These are phyloP conservation scores for Wickerhamomyces sydowiorum DNA, from an alignment of 805 yeast genomes.

Conservation along the genomic window DNA sequence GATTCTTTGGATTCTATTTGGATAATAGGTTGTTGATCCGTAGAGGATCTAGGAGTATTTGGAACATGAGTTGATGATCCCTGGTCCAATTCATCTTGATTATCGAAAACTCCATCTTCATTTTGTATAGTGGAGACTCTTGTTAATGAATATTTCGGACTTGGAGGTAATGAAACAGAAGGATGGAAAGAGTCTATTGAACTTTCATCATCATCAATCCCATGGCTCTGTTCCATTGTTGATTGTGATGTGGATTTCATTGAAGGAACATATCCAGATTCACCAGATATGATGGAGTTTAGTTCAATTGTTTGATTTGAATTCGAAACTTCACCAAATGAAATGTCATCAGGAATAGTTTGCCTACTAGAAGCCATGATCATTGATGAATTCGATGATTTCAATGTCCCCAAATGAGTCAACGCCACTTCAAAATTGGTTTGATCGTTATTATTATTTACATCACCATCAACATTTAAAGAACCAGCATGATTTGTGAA, in stretches of 20 bases:
- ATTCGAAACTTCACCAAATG: neutral
- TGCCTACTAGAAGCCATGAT: neutral
- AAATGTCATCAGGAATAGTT: neutral
- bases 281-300: conserved; percentile 10
- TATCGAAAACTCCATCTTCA: neutral
- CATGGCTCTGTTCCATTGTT: neutral
- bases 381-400: neutral
- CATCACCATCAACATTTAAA: neutral
- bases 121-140: conserved; percentile 10
- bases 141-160: conserved; percentile 7
- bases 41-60: neutral
- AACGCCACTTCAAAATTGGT: neutral
- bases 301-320: conserved; percentile 2
- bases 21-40: neutral
- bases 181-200: conserved; percentile 3
- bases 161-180: conserved; percentile 3
- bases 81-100: neutral
- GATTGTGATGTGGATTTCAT: neutral
- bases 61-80: neutral
- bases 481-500: neutral
- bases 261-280: conserved; percentile 13
- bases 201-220: neutral
- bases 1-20: neutral
- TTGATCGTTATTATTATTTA: neutral
- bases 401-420: neutral